Evolutionary conservation across 2,329 filamentous ascomycete genomes (phyloP).

Genomic region (Colletotrichum navitas): DNA sequence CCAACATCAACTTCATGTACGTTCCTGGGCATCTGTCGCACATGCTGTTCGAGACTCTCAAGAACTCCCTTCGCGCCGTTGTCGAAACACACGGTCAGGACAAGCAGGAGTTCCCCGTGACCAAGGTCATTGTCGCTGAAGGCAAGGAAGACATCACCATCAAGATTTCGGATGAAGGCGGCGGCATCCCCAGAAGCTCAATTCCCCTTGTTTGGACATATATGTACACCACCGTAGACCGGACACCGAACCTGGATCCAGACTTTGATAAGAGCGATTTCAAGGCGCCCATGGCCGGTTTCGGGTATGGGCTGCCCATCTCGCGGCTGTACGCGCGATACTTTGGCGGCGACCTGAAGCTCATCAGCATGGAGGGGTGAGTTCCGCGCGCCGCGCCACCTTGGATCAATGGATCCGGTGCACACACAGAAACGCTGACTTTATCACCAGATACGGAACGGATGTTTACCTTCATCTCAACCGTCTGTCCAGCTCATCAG

Average conservation of each 20-base stretch:
- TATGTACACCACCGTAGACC: constrained; percentile 99
- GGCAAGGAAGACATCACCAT: constrained; percentile 99
- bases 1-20: constrained; percentile 98
- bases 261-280: constrained; percentile 99
- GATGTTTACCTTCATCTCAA: constrained; percentile 99
- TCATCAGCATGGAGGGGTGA: constrained; percentile 99
- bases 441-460: constrained; percentile 84
- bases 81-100: constrained; percentile 96
- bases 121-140: constrained; percentile 97
- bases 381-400: constrained; percentile 49
- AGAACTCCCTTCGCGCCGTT: constrained; percentile 96
- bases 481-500: constrained; percentile 92
- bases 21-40: constrained; percentile 98
- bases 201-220: constrained; percentile 99
- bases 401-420: background rate
- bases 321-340: constrained; percentile 94
- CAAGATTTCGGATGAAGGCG: constrained; percentile 97
- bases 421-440: constrained; percentile 31
- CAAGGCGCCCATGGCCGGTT: constrained; percentile 98
- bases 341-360: constrained; percentile 95
- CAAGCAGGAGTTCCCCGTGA: constrained; percentile 95
- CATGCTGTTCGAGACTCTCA: constrained; percentile 99
- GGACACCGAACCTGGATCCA: constrained; percentile 93
- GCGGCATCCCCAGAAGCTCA: constrained; percentile 90
- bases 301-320: constrained; percentile 97